Percentiles rank a stretch among this genome's conserved stretches.
phyloP scores from a whole-genome alignment of 23 red algal genomes.

The Porphyridium purpureum region DNA sequence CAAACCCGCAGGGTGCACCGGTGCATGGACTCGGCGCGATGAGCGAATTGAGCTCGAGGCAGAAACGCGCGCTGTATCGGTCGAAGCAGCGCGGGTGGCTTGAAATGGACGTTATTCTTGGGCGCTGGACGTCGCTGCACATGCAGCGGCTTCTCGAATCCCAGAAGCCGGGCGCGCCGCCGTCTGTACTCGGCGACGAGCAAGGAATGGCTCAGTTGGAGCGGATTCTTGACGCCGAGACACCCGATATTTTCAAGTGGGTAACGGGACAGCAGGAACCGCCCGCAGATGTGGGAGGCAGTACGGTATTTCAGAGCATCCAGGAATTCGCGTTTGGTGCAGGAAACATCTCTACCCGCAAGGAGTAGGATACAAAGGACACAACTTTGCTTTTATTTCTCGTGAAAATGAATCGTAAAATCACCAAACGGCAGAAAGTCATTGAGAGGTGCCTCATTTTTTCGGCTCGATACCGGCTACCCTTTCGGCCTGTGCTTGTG shows the following conservation, averaged over 20 bases:
- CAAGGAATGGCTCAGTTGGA: slow-evolving; percentile 24
- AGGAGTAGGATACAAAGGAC: too few species aligned
- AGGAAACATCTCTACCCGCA: too few species aligned
- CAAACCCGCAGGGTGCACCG: neutral
- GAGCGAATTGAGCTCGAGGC: slow-evolving; percentile 19
- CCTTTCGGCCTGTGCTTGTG: too few species aligned
- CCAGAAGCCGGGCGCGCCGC: too few species aligned
- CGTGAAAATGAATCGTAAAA: too few species aligned
- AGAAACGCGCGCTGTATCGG: slow-evolving; percentile 54
- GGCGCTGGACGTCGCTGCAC: slow-evolving; percentile 50
- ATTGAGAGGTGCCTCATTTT: too few species aligned
- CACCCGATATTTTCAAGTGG: slow-evolving; percentile 61
- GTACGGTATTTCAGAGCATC: too few species aligned
- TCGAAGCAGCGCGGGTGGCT: slow-evolving; percentile 61
- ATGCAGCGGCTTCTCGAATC: neutral
- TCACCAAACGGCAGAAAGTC: too few species aligned
- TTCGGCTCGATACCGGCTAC: too few species aligned
- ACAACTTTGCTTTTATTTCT: too few species aligned
- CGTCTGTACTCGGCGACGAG: slow-evolving; percentile 6
- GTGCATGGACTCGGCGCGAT: neutral
- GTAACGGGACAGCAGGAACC: slow-evolving; percentile 28
- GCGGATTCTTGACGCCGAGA: slow-evolving; percentile 41
- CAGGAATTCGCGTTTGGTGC: too few species aligned
- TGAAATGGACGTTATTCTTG: slow-evolving; percentile 85
- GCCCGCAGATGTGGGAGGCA: too few species aligned